Evolutionary conservation across 768 basidiomycete species (phyloP).

Genomic region (Naganishia friedmannii): DNA sequence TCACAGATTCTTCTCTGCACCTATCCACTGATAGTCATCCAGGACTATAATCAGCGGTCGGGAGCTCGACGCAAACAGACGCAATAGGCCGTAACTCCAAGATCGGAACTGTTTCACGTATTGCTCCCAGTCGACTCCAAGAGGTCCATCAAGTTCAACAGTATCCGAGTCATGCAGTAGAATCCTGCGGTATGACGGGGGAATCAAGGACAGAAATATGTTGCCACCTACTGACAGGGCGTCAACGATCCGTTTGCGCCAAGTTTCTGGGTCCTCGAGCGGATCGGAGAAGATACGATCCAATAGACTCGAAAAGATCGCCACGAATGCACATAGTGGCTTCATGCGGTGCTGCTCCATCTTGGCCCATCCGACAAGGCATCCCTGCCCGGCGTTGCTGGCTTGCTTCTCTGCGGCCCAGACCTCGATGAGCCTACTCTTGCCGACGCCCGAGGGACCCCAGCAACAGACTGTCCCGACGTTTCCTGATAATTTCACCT

Average conservation of each 20-base stretch:
- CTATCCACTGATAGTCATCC: constrained; percentile 45
- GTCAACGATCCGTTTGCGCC: constrained; percentile 36
- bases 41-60: constrained; percentile 40
- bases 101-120: constrained; percentile 27
- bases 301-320: constrained; percentile 42
- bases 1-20: constrained; percentile 19
- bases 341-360: constrained; percentile 67
- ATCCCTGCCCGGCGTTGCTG: constrained; percentile 17
- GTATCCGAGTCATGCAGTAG: constrained; percentile 24
- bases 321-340: constrained; percentile 54
- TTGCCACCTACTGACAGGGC: constrained; percentile 36
- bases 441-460: constrained; percentile 25
- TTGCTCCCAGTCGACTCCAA: constrained; percentile 26
- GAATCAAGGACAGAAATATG: constrained; percentile 38
- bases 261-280: constrained; percentile 36
- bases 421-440: constrained; percentile 22
- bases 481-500: constrained; percentile 10
- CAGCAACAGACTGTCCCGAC: constrained; percentile 21
- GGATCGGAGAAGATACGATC: constrained; percentile 44
- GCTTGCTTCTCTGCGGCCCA: constrained; percentile 22
- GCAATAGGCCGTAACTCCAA: constrained; percentile 32
- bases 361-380: constrained; percentile 50
- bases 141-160: not conserved
- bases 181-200: constrained; percentile 33
- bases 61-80: constrained; percentile 34